phyloP scores from a whole-genome alignment of 768 basidiomycete species.

The Rhizopogon vinicolor region DNA sequence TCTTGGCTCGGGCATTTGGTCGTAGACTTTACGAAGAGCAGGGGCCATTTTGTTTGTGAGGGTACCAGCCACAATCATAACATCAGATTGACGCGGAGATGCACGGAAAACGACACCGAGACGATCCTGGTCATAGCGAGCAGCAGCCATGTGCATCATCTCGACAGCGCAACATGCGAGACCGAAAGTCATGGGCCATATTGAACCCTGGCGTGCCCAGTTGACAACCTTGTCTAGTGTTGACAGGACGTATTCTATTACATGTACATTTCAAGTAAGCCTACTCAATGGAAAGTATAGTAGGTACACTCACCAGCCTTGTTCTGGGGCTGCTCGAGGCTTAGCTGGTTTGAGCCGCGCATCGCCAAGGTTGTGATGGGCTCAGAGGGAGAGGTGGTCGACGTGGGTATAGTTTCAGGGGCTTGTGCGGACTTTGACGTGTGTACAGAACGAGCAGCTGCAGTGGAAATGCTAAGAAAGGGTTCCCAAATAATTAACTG shows the following conservation, averaged over 20 bases:
- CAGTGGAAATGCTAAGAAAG: constrained; percentile 4
- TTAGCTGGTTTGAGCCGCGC: constrained; percentile 76
- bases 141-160: constrained; percentile 99
- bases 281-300: neutral
- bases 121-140: constrained; percentile 97
- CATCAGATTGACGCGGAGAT: constrained; percentile 94
- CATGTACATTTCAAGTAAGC: neutral
- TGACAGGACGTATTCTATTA: constrained; percentile 89
- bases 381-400: constrained; percentile 38
- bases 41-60: constrained; percentile 99
- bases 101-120: constrained; percentile 98
- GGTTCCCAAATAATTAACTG: constrained; percentile 6
- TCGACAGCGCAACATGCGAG: constrained; percentile 99
- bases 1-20: constrained; percentile 99
- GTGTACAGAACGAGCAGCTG: constrained; percentile 55
- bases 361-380: constrained; percentile 73
- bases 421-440: constrained; percentile 42
- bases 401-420: constrained; percentile 36
- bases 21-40: constrained; percentile 92
- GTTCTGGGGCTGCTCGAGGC: constrained; percentile 86
- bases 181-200: constrained; percentile 99
- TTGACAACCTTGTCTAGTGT: constrained; percentile 96
- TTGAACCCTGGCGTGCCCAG: constrained; percentile 96
- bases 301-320: constrained; percentile 61
- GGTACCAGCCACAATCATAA: constrained; percentile 99